Conservation (phyloP, 2,329 filamentous ascomycete genomes). For the Fusarium sp. region DNA sequence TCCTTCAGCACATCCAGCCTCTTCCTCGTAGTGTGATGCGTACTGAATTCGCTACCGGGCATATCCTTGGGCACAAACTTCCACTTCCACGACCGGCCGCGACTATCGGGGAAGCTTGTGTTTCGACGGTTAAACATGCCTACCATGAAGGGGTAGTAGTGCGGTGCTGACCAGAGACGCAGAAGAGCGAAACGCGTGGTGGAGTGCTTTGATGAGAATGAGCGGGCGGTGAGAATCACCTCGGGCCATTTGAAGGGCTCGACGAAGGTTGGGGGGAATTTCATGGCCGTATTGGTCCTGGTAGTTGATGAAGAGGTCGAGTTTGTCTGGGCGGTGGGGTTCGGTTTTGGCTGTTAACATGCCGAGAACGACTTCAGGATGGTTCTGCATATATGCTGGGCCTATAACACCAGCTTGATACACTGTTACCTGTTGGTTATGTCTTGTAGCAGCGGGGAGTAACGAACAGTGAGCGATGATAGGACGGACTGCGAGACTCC, state of each 20-base stretch:
- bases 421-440: slow-evolving; percentile 30
- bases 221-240: slow-evolving; percentile 27
- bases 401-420: slow-evolving; percentile 40
- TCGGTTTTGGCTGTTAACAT: slow-evolving; percentile 36
- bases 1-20: slow-evolving; percentile 27
- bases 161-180: slow-evolving; percentile 42
- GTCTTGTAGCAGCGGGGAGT: fast-evolving
- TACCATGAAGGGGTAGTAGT: slow-evolving; percentile 45
- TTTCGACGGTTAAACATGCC: slow-evolving; percentile 25
- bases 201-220: slow-evolving; percentile 12
- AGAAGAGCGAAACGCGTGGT: slow-evolving; percentile 41
- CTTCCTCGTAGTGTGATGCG: slow-evolving; percentile 11
- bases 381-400: slow-evolving; percentile 34
- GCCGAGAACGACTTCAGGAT: slow-evolving; percentile 29
- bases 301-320: slow-evolving; percentile 44
- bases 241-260: slow-evolving; percentile 35
- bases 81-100: slow-evolving; percentile 40
- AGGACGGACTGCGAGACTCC: slow-evolving; percentile 41
- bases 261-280: slow-evolving; percentile 16
- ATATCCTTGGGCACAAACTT: slow-evolving; percentile 45
- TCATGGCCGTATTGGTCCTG: slow-evolving; percentile 26
- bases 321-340: slow-evolving; percentile 39
- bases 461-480: slow-evolving; percentile 37
- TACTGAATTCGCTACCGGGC: slow-evolving; percentile 39
- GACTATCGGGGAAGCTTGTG: slow-evolving; percentile 41